These are phyloP conservation scores for Pseudogymnoascus sp. DNA, from an alignment of 2,329 filamentous ascomycete genomes.

Conservation along the genomic window DNA sequence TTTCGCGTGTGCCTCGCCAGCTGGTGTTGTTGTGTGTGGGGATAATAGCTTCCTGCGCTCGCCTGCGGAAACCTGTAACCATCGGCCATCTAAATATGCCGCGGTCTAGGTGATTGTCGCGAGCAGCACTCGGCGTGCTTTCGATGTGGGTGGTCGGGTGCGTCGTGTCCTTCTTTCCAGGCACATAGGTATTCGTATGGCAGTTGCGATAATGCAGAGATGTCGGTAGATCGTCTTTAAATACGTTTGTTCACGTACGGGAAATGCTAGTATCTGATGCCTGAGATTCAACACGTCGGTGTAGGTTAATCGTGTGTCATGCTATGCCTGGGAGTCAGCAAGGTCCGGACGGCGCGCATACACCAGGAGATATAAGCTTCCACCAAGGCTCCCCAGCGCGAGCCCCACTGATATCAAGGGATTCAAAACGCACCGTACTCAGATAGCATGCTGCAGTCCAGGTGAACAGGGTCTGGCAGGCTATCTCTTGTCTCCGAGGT, in stretches of 20 bases:
- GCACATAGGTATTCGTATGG: constrained; percentile 6
- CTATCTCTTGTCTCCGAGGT: neutral
- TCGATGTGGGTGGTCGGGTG: neutral
- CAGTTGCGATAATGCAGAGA: neutral
- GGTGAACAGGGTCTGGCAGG: neutral
- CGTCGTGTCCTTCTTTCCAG: constrained; percentile 3
- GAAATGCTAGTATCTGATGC: neutral
- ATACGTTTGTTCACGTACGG: neutral
- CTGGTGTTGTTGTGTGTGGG: constrained; percentile 30
- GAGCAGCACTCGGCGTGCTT: constrained; percentile 5
- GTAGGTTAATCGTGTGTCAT: neutral
- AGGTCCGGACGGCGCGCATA: constrained; percentile 2
- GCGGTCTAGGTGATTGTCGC: constrained; percentile 17
- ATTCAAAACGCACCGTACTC: constrained; percentile 4
- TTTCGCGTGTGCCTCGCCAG: constrained; percentile 38
- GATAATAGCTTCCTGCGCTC: constrained; percentile 49
- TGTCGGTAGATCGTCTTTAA: neutral
- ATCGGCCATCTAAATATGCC: constrained; percentile 57
- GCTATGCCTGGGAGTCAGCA: neutral
- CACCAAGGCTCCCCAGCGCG: neutral
- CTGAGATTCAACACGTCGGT: neutral
- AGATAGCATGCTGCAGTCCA: neutral
- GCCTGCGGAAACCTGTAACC: constrained; percentile 56
- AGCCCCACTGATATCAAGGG: constrained; percentile 2
- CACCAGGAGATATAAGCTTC: constrained; percentile 5